Percentiles rank a stretch among this genome's conserved stretches.
These are phyloP conservation scores for Talaromyces piceae DNA, from an alignment of 2,329 filamentous ascomycete genomes.

Conservation along the genomic window DNA sequence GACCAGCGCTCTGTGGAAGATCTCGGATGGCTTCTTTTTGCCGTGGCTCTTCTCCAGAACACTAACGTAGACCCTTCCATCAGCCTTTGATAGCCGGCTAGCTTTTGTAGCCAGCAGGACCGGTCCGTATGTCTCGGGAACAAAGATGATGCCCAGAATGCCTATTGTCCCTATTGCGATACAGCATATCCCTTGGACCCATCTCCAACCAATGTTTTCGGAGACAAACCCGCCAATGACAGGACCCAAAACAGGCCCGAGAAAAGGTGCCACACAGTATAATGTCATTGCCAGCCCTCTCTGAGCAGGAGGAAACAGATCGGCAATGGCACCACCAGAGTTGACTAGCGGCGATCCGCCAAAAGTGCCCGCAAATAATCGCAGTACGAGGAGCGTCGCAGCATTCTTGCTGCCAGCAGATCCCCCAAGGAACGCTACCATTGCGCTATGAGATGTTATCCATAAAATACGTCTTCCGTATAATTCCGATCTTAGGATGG, in stretches of 20 bases:
- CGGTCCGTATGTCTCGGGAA: constrained; percentile 43
- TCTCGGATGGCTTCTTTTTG: constrained; percentile 27
- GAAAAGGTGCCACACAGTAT: constrained; percentile 38
- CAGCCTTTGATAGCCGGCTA: constrained; percentile 34
- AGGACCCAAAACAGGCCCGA: constrained; percentile 44
- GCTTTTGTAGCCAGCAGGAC: constrained; percentile 42
- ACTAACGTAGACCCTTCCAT: constrained; percentile 37
- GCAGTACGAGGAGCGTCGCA: constrained; percentile 50
- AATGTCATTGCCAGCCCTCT: constrained; percentile 36
- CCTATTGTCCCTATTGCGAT: constrained; percentile 38
- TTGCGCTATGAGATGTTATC: constrained; percentile 47
- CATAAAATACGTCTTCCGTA: constrained; percentile 44
- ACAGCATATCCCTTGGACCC: constrained; percentile 38
- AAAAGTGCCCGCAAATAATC: constrained; percentile 47
- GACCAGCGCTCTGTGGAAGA: constrained; percentile 36
- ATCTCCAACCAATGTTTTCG: constrained; percentile 39
- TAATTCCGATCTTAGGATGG: constrained; percentile 3
- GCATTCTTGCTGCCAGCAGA: constrained; percentile 51
- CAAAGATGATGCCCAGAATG: constrained; percentile 31
- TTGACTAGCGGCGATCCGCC: constrained; percentile 39
- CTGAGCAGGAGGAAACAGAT: constrained; percentile 37
- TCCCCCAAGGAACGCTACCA: constrained; percentile 53
- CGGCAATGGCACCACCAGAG: constrained; percentile 41
- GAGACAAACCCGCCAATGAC: constrained; percentile 46
- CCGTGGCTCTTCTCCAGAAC: constrained; percentile 27